Conservation (phyloP, 306 rosid species). For the Cotoneaster glaucophyllus region DNA sequence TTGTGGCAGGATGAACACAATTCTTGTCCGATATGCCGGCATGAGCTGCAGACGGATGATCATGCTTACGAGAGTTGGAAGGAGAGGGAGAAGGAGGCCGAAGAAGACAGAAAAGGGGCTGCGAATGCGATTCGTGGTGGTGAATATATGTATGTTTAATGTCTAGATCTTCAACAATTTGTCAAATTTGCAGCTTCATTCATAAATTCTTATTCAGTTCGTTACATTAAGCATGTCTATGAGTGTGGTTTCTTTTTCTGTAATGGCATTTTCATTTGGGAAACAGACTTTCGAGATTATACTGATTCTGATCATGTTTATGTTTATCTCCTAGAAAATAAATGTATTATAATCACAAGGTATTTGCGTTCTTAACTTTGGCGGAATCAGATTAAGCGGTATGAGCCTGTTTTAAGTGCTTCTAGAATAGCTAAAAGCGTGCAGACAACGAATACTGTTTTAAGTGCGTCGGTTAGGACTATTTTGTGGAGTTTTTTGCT, state of each 20-base stretch:
- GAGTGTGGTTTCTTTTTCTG: neutral
- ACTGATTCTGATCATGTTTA: no score
- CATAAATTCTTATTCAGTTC: neutral
- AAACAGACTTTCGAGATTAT: no score
- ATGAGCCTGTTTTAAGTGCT: no score
- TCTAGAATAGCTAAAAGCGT: no score
- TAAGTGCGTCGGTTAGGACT: no score
- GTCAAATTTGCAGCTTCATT: neutral
- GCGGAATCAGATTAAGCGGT: no score
- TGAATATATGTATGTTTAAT: slow-evolving; percentile 86
- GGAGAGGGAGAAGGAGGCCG: slow-evolving; percentile 94
- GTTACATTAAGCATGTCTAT: neutral
- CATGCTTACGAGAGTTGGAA: slow-evolving; percentile 91
- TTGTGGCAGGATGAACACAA: slow-evolving; percentile 69
- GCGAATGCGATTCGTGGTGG: slow-evolving; percentile 92
- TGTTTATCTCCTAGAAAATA: no score
- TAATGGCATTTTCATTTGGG: neutral
- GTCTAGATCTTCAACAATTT: neutral
- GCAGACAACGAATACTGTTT: no score
- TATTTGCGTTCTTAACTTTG: no score
- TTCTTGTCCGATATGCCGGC: slow-evolving; percentile 84
- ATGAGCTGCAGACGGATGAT: slow-evolving; percentile 86
- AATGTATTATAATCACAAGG: no score
- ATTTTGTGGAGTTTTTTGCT: no score
- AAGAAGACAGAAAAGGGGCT: slow-evolving; percentile 89